Evolutionary conservation across 371 early-diverging fungal species (phyloP).

Genomic region (Rhizopus sp.): DNA sequence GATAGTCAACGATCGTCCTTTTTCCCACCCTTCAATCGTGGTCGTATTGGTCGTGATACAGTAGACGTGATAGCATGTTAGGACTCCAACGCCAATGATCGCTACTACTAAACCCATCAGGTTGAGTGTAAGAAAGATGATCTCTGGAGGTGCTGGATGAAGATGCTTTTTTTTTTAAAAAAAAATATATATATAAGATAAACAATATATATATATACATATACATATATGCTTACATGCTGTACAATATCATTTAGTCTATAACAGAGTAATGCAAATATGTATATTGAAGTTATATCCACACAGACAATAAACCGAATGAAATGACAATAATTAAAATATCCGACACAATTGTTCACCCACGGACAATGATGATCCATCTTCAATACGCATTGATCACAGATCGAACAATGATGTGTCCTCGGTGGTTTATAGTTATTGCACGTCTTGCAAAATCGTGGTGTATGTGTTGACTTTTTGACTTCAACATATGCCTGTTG

Average conservation of each 20-base stretch:
- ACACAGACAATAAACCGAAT: constrained; percentile 83
- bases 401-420: constrained; percentile 81
- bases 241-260: constrained; percentile 36
- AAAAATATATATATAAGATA: not conserved
- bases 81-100: constrained; percentile 76
- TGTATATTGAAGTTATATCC: constrained; percentile 56
- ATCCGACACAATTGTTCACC: constrained; percentile 97
- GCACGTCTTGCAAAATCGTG: constrained; percentile 80
- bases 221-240: constrained; percentile 30
- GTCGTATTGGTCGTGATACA: constrained; percentile 88
- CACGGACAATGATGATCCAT: constrained; percentile 98
- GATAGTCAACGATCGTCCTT: constrained; percentile 80
- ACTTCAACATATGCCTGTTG: constrained; percentile 63
- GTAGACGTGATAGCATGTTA: constrained; percentile 83
- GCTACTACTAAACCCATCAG: constrained; percentile 67
- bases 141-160: constrained; percentile 60
- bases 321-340: constrained; percentile 87
- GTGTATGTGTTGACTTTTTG: constrained; percentile 68
- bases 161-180: constrained; percentile 20
- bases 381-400: constrained; percentile 82
- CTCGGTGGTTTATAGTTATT: constrained; percentile 80
- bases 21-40: constrained; percentile 91
- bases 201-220: constrained; percentile 3
- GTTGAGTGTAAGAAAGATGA: constrained; percentile 68
- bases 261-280: constrained; percentile 41